Evolutionary conservation across 805 yeast species (phyloP).

Genomic region (Saccharomycopsis capsularis): DNA sequence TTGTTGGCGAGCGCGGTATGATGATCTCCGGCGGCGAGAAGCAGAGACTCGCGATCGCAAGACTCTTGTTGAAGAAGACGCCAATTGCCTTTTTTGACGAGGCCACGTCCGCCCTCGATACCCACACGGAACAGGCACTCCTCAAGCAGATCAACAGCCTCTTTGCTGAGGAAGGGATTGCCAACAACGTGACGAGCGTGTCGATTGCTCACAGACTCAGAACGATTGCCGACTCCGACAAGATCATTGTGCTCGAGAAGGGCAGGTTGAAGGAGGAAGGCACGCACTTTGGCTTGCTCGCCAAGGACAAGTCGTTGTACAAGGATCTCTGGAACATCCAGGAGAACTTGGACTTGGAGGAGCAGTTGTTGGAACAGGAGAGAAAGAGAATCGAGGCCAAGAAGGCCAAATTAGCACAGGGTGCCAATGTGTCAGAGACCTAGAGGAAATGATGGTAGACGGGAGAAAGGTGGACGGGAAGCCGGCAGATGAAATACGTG

Average conservation of each 20-base stretch:
- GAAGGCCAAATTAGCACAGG: conserved; percentile 7
- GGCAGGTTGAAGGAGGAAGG: conserved; percentile 89
- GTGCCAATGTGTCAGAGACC: no score
- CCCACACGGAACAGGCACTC: conserved; percentile 87
- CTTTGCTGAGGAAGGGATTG: conserved; percentile 37
- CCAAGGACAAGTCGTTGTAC: conserved; percentile 54
- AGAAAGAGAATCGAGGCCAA: conserved; percentile 18
- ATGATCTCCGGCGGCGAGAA: conserved; percentile 99
- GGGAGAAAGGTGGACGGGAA: no score
- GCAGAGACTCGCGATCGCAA: conserved; percentile 88
- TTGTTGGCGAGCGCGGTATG: conserved; percentile 96
- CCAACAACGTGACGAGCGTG: conserved; percentile 56
- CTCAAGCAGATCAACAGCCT: conserved; percentile 65
- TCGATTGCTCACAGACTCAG: conserved; percentile 91
- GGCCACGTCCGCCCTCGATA: conserved; percentile 93
- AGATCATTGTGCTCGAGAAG: conserved; percentile 75
- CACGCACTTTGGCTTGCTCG: conserved; percentile 58
- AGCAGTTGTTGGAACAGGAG: conserved; percentile 31
- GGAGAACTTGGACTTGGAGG: conserved; percentile 58
- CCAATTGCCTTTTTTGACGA: conserved; percentile 94
- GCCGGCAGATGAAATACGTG: no score
- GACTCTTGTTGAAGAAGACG: conserved; percentile 77
- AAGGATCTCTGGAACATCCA: conserved; percentile 86
- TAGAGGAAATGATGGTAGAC: no score
- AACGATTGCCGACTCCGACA: conserved; percentile 90